Evolutionary conservation across 139 green algal genomes (phyloP), one percentile per base, ranked within the genome.

Genomic region (Chlorokybus atmophyticus): DNA sequence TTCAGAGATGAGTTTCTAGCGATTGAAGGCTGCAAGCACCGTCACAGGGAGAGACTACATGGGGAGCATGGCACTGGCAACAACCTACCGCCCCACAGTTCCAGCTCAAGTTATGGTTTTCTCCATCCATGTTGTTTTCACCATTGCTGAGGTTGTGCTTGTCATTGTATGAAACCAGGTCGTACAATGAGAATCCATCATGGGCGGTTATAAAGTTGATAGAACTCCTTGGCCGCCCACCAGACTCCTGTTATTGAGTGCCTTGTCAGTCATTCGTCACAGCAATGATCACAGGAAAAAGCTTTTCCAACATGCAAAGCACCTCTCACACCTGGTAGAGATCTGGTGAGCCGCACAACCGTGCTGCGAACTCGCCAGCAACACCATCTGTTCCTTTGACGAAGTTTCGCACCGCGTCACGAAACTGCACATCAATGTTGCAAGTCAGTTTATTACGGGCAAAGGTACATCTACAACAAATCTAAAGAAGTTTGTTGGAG

Each of bases 191-290:
- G 82, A 95, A 97, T 38, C 89, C 89, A 66, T 97, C 89, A 54
- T 95, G 89, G 4, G 83, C 83, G 1, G 80, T 94, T 14, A 95
- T 77, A 67, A 95, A 95, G 82, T 97, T 97, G 72, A 95, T 66
- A 10, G n/a, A n/a, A n/a, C n/a, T n/a, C n/a, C n/a, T n/a, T n/a
- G n/a, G n/a, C n/a, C n/a, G n/a, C n/a, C n/a, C n/a, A n/a, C n/a
- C n/a, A n/a, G n/a, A n/a, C n/a, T n/a, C n/a, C n/a, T n/a, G n/a
- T n/a, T n/a, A n/a, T n/a, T n/a, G n/a, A n/a, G n/a, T n/a, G n/a
- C n/a, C n/a, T n/a, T n/a, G n/a, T n/a, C n/a, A n/a, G n/a, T n/a
- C n/a, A n/a, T n/a, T n/a, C n/a, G n/a, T n/a, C n/a, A n/a, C n/a
- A n/a, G n/a, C n/a, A n/a, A n/a, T n/a, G n/a, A n/a, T n/a, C n/a